A percentile compares a stretch with the other conserved stretches of the same genome.
Conservation (phyloP, 305 asterid species). For the Fraxinus sp. region DNA sequence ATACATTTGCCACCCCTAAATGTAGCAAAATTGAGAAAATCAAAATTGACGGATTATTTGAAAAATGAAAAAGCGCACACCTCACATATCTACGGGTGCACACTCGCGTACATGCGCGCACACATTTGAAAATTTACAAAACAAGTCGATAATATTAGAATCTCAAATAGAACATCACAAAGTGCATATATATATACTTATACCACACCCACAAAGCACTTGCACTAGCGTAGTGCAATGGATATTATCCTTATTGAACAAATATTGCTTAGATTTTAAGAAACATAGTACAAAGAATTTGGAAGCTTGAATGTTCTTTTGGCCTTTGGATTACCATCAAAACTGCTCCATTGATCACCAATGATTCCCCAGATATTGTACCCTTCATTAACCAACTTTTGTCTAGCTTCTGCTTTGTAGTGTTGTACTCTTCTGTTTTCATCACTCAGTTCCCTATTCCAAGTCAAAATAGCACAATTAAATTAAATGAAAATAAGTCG, state of each 20-base stretch:
- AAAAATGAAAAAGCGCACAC: neutral
- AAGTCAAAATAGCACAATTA: neutral
- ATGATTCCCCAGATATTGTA: constrained; percentile 43
- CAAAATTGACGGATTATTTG: neutral
- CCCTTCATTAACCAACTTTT: constrained; percentile 42
- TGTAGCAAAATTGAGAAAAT: neutral
- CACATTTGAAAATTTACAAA: constrained; percentile 7
- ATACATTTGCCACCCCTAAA: neutral
- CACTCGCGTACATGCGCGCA: neutral
- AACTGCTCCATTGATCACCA: constrained; percentile 59
- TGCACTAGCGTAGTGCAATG: neutral
- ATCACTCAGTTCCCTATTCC: constrained; percentile 35
- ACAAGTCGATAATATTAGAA: neutral
- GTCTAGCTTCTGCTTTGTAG: constrained; percentile 49
- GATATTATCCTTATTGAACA: constrained; percentile 9
- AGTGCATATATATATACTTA: neutral
- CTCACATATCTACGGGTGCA: neutral
- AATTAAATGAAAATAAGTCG: neutral
- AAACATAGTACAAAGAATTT: constrained; percentile 47
- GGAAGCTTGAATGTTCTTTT: constrained; percentile 53
- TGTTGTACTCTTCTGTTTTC: constrained; percentile 27
- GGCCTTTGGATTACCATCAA: constrained; percentile 41
- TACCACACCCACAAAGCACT: neutral
- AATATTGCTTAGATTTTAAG: constrained; percentile 28
- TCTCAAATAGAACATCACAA: neutral